These are phyloP conservation scores for Suhomyces taliae DNA, from an alignment of 1,139 yeast species.

Conservation along the genomic window DNA sequence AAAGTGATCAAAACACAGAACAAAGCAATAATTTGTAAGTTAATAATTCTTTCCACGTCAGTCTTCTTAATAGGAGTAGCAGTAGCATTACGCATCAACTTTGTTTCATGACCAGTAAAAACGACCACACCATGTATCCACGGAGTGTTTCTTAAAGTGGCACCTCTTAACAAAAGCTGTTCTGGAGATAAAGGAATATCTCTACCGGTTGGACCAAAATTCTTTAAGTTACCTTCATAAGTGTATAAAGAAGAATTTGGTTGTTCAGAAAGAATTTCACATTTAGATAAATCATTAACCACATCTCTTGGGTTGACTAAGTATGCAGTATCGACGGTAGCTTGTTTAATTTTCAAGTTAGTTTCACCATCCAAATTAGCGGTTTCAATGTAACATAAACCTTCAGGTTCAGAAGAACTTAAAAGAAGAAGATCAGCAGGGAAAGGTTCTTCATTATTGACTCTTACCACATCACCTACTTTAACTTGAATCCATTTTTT, in stretches of 20 bases:
- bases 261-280: slow-evolving; percentile 72
- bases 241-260: slow-evolving; percentile 95
- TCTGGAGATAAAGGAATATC: slow-evolving; percentile 80
- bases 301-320: slow-evolving; percentile 70
- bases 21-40: slow-evolving; percentile 84
- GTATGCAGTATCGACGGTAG: slow-evolving; percentile 73
- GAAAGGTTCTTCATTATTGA: slow-evolving; percentile 83
- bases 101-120: slow-evolving; percentile 98
- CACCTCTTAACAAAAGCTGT: slow-evolving; percentile 90
- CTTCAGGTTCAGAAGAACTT: slow-evolving; percentile 96
- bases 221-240: slow-evolving; percentile 80
- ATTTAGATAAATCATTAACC: slow-evolving; percentile 30
- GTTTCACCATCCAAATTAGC: slow-evolving; percentile 98
- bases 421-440: slow-evolving; percentile 90
- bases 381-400: slow-evolving; percentile 94
- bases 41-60: slow-evolving; percentile 94
- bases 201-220: slow-evolving; percentile 47
- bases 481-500: slow-evolving; percentile 84
- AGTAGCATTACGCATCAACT: slow-evolving; percentile 96
- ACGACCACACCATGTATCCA: slow-evolving; percentile 95
- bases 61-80: slow-evolving; percentile 97
- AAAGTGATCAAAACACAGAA: slow-evolving; percentile 77
- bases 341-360: slow-evolving; percentile 90
- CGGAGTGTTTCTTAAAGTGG: slow-evolving; percentile 88
- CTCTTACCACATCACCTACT: slow-evolving; percentile 89